phyloP scores from a whole-genome alignment of 2,329 filamentous ascomycete species.

The Talaromyces amestolkiae region DNA sequence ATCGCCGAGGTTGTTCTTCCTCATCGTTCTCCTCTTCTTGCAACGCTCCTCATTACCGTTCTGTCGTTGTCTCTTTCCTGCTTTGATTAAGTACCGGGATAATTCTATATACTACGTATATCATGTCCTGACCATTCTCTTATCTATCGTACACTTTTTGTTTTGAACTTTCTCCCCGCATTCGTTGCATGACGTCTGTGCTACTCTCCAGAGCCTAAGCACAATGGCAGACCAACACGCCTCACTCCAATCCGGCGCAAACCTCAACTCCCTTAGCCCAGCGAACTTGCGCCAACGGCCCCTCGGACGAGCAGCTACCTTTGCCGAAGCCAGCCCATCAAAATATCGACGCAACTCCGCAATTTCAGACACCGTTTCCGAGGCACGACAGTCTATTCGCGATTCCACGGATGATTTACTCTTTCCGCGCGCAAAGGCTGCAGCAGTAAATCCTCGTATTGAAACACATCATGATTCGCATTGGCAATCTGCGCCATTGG shows the following conservation, averaged over 20 bases:
- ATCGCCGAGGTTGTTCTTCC: neutral
- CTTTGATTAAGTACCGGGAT: neutral
- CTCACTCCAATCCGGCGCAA: conserved; percentile 21
- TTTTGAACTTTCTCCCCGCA: neutral
- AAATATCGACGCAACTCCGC: conserved; percentile 66
- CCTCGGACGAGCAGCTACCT: conserved; percentile 36
- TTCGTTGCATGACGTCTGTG: conserved; percentile 5
- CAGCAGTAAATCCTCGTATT: conserved; percentile 19
- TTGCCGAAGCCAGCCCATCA: conserved; percentile 32
- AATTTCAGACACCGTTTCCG: conserved; percentile 71
- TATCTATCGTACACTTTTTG: neutral
- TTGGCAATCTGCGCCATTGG: conserved; percentile 78
- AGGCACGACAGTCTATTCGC: conserved; percentile 62
- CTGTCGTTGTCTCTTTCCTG: neutral
- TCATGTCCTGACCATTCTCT: neutral
- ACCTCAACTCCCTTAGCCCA: conserved; percentile 20
- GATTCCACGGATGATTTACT: conserved; percentile 70
- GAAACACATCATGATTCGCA: conserved; percentile 59
- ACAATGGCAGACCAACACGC: conserved; percentile 21
- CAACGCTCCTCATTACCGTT: neutral
- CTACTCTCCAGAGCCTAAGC: neutral
- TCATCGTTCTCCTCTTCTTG: neutral
- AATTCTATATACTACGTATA: neutral
- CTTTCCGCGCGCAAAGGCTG: conserved; percentile 51
- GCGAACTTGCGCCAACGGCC: conserved; percentile 36